A percentile compares a stretch with the other conserved stretches of the same genome.
These are phyloP conservation scores for Ilex asprella DNA, from an alignment of 257 asterid species.

Conservation along the genomic window DNA sequence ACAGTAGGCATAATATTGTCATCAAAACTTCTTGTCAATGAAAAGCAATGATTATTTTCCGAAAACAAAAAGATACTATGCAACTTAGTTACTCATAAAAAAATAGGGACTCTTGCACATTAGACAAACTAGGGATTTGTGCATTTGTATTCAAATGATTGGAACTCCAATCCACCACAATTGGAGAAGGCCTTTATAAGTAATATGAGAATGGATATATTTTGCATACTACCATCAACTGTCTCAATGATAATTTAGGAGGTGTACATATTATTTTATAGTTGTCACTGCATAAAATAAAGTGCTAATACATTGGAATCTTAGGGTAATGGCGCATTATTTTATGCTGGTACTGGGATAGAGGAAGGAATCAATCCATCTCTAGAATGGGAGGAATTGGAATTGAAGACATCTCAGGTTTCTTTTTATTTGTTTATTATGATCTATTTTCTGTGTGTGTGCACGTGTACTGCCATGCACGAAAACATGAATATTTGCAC, in stretches of 20 bases:
- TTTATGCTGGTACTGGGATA: slow-evolving; percentile 88
- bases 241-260: background rate
- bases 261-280: background rate
- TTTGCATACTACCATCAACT: no score
- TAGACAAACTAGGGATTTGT: no score
- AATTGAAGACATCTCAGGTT: slow-evolving; percentile 97
- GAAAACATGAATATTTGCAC: background rate
- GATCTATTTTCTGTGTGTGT: background rate
- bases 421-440: background rate
- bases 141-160: no score
- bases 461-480: background rate
- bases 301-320: slow-evolving; percentile 6
- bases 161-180: no score
- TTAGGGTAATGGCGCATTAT: slow-evolving; percentile 73
- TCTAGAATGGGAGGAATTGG: slow-evolving; percentile 91
- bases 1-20: no score
- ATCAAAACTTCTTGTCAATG: no score
- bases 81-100: no score
- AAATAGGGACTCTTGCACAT: no score
- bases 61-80: no score
- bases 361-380: slow-evolving; percentile 82
- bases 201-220: no score
- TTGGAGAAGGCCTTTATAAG: no score
- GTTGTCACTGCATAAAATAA: slow-evolving; percentile 6
- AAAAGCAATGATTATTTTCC: no score